phyloP scores from a whole-genome alignment of 176 grass and related monocot species.

The Triticum turgidum region DNA sequence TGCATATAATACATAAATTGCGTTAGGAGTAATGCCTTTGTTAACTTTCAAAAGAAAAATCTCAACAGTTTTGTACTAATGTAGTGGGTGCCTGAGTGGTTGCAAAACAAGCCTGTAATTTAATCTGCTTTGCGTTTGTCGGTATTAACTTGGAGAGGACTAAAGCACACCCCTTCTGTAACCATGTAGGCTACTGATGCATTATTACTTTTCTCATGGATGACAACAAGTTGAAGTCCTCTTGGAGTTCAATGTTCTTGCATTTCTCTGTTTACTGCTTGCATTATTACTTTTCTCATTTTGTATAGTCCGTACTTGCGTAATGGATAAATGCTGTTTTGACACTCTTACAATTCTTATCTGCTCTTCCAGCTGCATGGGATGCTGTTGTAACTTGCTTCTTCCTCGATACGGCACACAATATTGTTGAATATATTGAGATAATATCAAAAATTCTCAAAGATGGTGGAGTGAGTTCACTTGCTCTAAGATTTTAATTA shows the following conservation, averaged over 20 bases:
- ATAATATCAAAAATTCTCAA: constrained; percentile 93
- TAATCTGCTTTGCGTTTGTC: neutral
- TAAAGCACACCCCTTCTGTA: neutral
- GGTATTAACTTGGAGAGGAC: neutral
- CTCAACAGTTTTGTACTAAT: neutral
- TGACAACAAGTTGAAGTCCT: neutral
- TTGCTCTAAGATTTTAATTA: constrained; percentile 11
- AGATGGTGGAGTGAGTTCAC: constrained; percentile 75
- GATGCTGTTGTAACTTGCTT: constrained; percentile 99
- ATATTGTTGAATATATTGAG: constrained; percentile 98
- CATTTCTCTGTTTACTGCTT: constrained; percentile 1
- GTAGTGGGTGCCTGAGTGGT: neutral
- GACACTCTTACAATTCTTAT: constrained; percentile 9
- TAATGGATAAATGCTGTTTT: constrained; percentile 14
- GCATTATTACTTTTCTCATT: constrained; percentile 2
- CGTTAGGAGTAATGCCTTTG: neutral
- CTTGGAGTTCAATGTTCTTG: neutral
- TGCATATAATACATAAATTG: neutral
- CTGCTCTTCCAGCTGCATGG: constrained; percentile 72
- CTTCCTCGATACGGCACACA: constrained; percentile 93
- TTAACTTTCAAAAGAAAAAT: neutral
- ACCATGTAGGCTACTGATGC: constrained; percentile 3
- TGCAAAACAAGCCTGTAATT: neutral
- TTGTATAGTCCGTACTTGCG: constrained; percentile 11
- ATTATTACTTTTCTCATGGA: constrained; percentile 4